Evolutionary conservation across 768 basidiomycete species (phyloP).

Genomic region (Pleurotus platypus): DNA sequence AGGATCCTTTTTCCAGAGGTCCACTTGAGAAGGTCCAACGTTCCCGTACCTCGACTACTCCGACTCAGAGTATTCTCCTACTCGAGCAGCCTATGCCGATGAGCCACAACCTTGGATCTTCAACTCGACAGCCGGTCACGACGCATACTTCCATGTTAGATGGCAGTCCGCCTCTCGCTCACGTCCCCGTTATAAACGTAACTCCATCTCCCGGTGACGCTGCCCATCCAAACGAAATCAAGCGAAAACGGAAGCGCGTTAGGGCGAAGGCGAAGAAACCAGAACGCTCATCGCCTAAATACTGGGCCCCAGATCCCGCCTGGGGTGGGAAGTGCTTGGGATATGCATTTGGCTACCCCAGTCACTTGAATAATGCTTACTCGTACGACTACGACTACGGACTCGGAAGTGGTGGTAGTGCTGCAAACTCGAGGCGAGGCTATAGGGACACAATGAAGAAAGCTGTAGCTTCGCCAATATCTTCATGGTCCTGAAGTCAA

Average conservation of each 20-base stretch:
- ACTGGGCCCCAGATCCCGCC: constrained; percentile 36
- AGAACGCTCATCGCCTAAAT: constrained; percentile 29
- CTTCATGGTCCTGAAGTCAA: background rate
- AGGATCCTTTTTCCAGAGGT: background rate
- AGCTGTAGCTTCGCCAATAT: background rate
- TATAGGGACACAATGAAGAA: constrained; percentile 18
- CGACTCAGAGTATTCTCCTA: constrained; percentile 26
- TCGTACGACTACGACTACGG: constrained; percentile 11
- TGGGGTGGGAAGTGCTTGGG: constrained; percentile 36
- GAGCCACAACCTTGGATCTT: constrained; percentile 32
- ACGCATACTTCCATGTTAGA: constrained; percentile 8
- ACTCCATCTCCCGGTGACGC: constrained; percentile 7
- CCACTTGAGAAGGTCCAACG: constrained; percentile 9
- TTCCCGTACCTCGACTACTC: constrained; percentile 1
- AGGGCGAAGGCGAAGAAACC: constrained; percentile 8
- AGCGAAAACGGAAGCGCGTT: constrained; percentile 14
- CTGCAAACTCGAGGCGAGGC: background rate
- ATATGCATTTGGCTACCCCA: constrained; percentile 40
- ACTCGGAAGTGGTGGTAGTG: constrained; percentile 5
- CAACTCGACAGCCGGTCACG: constrained; percentile 33
- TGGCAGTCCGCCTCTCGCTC: constrained; percentile 18
- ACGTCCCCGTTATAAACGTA: background rate
- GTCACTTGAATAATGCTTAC: constrained; percentile 17
- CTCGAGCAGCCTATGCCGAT: constrained; percentile 30
- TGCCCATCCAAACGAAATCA: background rate